Conservation (phyloP, 176 grass and related monocot genomes). For the Musa itinerans region DNA sequence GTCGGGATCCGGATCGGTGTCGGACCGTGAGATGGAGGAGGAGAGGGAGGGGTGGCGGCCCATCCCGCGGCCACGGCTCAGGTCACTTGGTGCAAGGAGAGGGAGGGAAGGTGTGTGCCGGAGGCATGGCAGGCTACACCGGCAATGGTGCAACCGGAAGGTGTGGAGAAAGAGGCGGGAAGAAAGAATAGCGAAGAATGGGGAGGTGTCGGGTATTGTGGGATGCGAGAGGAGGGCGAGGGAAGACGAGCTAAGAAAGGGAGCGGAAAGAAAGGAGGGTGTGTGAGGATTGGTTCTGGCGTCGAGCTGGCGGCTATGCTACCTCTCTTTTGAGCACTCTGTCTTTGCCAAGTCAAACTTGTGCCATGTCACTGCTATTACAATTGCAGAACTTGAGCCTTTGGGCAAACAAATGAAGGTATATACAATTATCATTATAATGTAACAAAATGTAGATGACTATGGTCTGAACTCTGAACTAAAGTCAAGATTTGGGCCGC, state of each 20-base stretch:
- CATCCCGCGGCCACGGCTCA: not conserved
- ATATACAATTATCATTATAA: too few species aligned
- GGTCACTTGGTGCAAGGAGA: not conserved
- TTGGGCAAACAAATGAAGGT: too few species aligned
- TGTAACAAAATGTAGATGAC: too few species aligned
- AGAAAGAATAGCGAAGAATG: not conserved
- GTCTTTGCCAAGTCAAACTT: not conserved
- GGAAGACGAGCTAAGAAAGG: not conserved
- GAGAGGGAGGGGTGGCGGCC: not conserved
- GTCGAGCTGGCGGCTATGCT: not conserved
- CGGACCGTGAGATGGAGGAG: not conserved
- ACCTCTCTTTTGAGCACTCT: not conserved
- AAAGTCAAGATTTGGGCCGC: too few species aligned
- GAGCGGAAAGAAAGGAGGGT: not conserved
- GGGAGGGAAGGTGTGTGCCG: not conserved
- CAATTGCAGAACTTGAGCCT: too few species aligned
- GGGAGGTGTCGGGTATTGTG: not conserved
- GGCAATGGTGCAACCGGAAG: not conserved
- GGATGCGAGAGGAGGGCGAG: not conserved
- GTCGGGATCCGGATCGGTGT: constrained; percentile 6
- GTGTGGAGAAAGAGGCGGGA: not conserved
- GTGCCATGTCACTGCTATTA: not conserved
- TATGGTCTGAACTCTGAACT: too few species aligned
- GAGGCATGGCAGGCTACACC: not conserved
- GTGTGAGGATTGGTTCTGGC: not conserved